A percentile compares a stretch with the other conserved stretches of the same genome.
These are phyloP conservation scores for Eremochloa ophiuroides DNA, from an alignment of 176 grass and related monocot species.

Conservation along the genomic window DNA sequence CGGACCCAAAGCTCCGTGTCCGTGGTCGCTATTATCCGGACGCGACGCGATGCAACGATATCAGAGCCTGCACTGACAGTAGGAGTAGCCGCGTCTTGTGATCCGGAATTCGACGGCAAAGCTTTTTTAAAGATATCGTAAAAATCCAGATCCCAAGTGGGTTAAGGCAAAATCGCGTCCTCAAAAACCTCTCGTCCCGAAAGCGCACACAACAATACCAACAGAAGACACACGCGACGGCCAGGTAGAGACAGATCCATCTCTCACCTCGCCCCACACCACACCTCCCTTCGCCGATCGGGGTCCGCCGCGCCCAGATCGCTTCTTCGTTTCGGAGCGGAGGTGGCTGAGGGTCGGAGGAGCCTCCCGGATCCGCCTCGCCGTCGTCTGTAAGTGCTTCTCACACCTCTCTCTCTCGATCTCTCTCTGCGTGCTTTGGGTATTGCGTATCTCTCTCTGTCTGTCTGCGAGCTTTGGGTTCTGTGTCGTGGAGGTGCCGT, in stretches of 20 bases:
- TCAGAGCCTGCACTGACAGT: not conserved
- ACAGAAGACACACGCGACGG: not conserved
- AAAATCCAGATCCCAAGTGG: slow-evolving; percentile 1
- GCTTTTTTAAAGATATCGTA: not conserved
- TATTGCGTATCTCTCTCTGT: not conserved
- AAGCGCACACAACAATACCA: not conserved
- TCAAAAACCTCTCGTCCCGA: not conserved
- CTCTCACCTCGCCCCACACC: not conserved
- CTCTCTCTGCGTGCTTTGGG: not conserved
- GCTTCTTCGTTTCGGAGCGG: not conserved
- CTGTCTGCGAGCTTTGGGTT: not conserved
- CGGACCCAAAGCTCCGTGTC: not conserved
- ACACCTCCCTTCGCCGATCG: slow-evolving; percentile 8
- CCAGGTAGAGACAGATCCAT: slow-evolving; percentile 23
- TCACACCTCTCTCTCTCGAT: not conserved
- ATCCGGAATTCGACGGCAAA: not conserved
- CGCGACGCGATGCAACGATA: not conserved
- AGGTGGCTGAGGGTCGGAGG: not conserved
- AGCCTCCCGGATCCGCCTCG: slow-evolving; percentile 37
- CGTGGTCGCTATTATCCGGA: not conserved
- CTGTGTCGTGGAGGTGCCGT: not conserved
- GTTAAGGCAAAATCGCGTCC: not conserved
- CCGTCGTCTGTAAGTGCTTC: slow-evolving; percentile 25
- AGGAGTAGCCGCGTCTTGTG: not conserved
- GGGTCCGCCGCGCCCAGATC: not conserved